A percentile compares a stretch with the other conserved stretches of the same genome.
Conservation (phyloP, 1,284 basidiomycete species). For the Ganoderma sinense region DNA sequence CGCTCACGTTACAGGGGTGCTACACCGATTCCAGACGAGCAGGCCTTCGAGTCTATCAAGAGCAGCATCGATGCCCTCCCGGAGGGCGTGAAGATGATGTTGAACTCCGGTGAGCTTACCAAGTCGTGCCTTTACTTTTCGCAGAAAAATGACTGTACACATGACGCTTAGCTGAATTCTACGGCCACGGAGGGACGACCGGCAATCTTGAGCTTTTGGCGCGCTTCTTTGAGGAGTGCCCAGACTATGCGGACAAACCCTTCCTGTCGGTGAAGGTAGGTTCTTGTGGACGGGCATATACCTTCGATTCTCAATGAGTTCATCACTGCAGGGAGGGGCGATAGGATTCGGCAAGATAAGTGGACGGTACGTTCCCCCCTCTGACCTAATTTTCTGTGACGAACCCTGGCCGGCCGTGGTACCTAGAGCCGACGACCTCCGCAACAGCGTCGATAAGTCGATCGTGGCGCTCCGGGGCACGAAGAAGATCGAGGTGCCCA, state of each 20-base stretch:
- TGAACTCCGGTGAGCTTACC: slow-evolving; percentile 48
- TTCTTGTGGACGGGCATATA: background rate
- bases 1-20: slow-evolving; percentile 1
- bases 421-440: background rate
- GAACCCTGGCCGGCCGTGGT: background rate
- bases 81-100: slow-evolving; percentile 48
- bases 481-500: slow-evolving; percentile 41
- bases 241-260: slow-evolving; percentile 58
- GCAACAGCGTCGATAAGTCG: slow-evolving; percentile 40
- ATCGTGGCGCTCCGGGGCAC: slow-evolving; percentile 48
- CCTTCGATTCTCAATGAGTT: background rate
- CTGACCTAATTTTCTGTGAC: background rate
- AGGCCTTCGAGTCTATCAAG: slow-evolving; percentile 62
- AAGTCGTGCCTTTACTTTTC: too few species aligned
- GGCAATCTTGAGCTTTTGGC: slow-evolving; percentile 52
- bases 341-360: background rate
- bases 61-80: slow-evolving; percentile 59
- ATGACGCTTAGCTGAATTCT: slow-evolving; percentile 47
- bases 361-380: background rate
- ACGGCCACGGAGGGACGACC: slow-evolving; percentile 43
- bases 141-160: background rate
- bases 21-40: slow-evolving; percentile 51
- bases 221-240: slow-evolving; percentile 57
- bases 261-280: slow-evolving; percentile 53
- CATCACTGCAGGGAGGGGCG: background rate